Evolutionary conservation across 768 basidiomycete species (phyloP).

Genomic region (Lentinula detonsa): DNA sequence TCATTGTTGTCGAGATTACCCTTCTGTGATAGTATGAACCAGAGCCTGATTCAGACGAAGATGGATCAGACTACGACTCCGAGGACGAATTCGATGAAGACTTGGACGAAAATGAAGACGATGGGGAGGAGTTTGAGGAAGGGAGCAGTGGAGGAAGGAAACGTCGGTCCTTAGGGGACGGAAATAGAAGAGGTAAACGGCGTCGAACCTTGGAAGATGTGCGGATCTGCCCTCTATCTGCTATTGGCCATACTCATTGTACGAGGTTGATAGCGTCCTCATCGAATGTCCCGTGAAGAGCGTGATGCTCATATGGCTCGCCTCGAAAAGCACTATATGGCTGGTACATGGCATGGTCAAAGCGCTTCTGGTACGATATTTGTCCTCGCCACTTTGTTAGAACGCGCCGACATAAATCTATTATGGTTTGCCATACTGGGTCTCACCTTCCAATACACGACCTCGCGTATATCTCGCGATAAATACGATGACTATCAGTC

Average conservation of each 20-base stretch:
- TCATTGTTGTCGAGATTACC: background rate
- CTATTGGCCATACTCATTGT: slow-evolving; percentile 3
- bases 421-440: slow-evolving; percentile 96
- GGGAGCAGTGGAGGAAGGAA: slow-evolving; percentile 38
- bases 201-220: slow-evolving; percentile 46
- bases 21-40: slow-evolving; percentile 61
- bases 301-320: slow-evolving; percentile 55
- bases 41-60: slow-evolving; percentile 62
- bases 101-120: slow-evolving; percentile 35
- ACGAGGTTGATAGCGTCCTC: slow-evolving; percentile 30
- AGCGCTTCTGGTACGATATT: slow-evolving; percentile 88
- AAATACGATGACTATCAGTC: slow-evolving; percentile 78
- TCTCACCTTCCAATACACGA: slow-evolving; percentile 87
- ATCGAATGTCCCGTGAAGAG: slow-evolving; percentile 65
- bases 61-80: slow-evolving; percentile 29
- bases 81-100: slow-evolving; percentile 35
- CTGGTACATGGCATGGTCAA: slow-evolving; percentile 85
- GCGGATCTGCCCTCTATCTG: slow-evolving; percentile 10
- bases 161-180: slow-evolving; percentile 38
- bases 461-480: slow-evolving; percentile 81
- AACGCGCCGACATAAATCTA: slow-evolving; percentile 89
- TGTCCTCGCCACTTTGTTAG: slow-evolving; percentile 83
- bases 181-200: slow-evolving; percentile 47
- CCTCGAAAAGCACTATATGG: slow-evolving; percentile 76
- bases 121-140: slow-evolving; percentile 34